These are phyloP conservation scores for Lophium mytilinum DNA, from an alignment of 495 filamentous ascomycete species.

Conservation along the genomic window DNA sequence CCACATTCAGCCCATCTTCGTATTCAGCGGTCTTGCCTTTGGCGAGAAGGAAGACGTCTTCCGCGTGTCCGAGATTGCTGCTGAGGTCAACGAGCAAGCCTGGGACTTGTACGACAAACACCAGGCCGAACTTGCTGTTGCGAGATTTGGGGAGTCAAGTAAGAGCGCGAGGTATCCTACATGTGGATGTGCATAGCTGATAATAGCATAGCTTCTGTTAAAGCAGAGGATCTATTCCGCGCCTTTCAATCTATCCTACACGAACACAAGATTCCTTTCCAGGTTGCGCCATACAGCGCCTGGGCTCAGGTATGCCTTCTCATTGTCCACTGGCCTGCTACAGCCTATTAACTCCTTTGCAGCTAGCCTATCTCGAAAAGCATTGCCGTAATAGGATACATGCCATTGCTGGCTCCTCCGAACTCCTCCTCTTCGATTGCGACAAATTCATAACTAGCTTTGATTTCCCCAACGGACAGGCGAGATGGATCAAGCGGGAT, in stretches of 20 bases:
- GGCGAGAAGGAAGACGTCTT: conserved; percentile 59
- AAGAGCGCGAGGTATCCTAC: conserved; percentile 14
- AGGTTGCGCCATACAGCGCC: conserved; percentile 84
- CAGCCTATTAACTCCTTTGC: background rate
- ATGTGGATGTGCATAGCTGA: background rate
- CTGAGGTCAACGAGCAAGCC: conserved; percentile 43
- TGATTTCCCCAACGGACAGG: conserved; percentile 56
- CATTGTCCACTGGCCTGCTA: background rate
- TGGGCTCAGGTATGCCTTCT: conserved; percentile 63
- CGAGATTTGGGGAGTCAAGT: conserved; percentile 78
- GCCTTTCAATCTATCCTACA: conserved; percentile 60
- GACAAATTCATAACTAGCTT: conserved; percentile 74
- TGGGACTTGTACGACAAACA: conserved; percentile 84
- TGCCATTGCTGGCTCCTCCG: conserved; percentile 76
- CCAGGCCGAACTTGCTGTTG: conserved; percentile 67
- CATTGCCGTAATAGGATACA: conserved; percentile 60
- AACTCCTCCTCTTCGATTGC: conserved; percentile 78
- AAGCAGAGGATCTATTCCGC: conserved; percentile 21
- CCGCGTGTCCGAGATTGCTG: conserved; percentile 37
- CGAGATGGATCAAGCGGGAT: conserved; percentile 64
- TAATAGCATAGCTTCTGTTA: conserved; percentile 15
- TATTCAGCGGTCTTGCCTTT: conserved; percentile 81
- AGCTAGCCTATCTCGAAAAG: conserved; percentile 79
- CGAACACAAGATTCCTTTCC: conserved; percentile 62
- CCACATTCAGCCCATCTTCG: conserved; percentile 64